Conservation (phyloP, 176 grass and related monocot genomes). For the Oryza australiensis region DNA sequence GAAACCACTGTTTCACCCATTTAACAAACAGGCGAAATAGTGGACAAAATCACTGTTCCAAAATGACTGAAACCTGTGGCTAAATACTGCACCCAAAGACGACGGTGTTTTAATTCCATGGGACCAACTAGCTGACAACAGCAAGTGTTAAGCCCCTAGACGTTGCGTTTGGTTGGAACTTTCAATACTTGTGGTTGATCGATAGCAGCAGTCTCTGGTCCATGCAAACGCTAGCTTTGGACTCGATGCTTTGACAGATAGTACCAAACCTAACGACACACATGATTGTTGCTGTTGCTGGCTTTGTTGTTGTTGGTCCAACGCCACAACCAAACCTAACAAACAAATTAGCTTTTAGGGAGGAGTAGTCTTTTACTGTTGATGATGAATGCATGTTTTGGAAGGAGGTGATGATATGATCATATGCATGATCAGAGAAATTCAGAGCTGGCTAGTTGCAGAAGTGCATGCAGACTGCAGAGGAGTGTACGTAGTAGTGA, state of each 20-base stretch:
- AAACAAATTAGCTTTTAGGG: not conserved
- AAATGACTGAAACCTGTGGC: not conserved
- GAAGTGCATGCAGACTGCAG: not conserved
- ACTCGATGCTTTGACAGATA: not conserved
- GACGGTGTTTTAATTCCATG: not conserved
- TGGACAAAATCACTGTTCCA: not conserved
- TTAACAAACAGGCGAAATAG: not conserved
- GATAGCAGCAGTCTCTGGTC: not conserved
- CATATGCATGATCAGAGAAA: not conserved
- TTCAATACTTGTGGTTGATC: not conserved
- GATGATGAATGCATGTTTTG: slow-evolving; percentile 29
- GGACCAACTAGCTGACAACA: not conserved
- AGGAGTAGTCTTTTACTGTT: not conserved
- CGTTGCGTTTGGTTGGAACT: not conserved
- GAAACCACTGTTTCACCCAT: not conserved
- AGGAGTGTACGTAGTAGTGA: not conserved
- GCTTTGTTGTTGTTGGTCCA: slow-evolving; percentile 9
- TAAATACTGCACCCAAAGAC: not conserved
- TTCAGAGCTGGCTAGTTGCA: not conserved
- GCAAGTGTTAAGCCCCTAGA: not conserved
- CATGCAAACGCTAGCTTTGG: not conserved
- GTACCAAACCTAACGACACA: not conserved
- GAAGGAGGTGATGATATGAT: not conserved
- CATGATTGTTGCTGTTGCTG: slow-evolving; percentile 14
- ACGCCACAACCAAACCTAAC: slow-evolving; percentile 21